phyloP scores from a whole-genome alignment of 169 alveolate species.

The Plasmodium inui region DNA sequence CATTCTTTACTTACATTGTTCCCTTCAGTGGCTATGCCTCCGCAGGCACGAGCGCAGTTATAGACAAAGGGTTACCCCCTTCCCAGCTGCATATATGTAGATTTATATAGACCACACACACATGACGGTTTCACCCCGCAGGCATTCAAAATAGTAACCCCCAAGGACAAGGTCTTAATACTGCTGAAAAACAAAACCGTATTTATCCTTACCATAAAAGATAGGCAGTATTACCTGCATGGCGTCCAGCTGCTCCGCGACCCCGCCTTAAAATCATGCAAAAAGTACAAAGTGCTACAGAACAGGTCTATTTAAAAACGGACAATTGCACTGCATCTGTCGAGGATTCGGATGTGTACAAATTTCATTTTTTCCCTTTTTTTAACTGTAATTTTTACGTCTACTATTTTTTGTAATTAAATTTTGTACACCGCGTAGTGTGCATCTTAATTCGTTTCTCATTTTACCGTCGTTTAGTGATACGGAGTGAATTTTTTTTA shows the following conservation, averaged over 20 bases:
- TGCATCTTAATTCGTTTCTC: neutral
- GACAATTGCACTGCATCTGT: neutral
- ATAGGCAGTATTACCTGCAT: conserved; percentile 46
- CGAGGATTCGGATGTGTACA: neutral
- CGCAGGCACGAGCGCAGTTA: neutral
- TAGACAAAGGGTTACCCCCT: neutral
- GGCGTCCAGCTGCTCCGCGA: conserved; percentile 71
- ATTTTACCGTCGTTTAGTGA: neutral
- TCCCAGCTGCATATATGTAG: neutral
- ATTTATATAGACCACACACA: conserved; percentile 7
- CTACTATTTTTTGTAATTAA: neutral
- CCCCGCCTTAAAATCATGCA: conserved; percentile 71
- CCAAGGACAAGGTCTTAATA: conserved; percentile 46
- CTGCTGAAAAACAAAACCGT: conserved; percentile 66
- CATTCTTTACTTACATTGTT: neutral
- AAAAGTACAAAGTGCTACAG: conserved; percentile 49
- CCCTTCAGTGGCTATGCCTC: neutral
- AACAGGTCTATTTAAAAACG: conserved; percentile 35
- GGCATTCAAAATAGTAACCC: conserved; percentile 73
- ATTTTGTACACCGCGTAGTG: neutral
- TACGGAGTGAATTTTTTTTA: neutral
- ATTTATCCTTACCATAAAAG: conserved; percentile 45
- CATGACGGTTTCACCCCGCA: neutral
- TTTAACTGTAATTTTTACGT: neutral
- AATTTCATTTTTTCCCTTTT: neutral